phyloP scores from a whole-genome alignment of 1,284 basidiomycete genomes.

The Microbotryomycetes sp. region DNA sequence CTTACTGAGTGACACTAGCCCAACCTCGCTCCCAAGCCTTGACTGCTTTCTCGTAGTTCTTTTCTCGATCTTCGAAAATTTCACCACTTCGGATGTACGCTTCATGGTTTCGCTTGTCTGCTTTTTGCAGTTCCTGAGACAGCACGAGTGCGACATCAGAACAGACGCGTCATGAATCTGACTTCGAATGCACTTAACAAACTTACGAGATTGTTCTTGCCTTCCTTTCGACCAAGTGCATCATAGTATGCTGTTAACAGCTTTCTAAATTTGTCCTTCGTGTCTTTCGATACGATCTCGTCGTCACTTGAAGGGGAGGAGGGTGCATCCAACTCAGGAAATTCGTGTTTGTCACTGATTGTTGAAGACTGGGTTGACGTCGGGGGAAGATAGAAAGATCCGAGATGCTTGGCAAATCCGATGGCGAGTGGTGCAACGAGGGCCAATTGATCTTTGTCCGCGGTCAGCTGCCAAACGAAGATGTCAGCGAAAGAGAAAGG shows the following conservation, averaged over 20 bases:
- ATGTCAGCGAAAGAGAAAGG: background rate
- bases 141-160: background rate
- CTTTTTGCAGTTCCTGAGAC: conserved; percentile 79
- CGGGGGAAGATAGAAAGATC: conserved; percentile 73
- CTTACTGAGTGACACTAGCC: conserved; percentile 56
- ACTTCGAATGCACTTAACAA: background rate
- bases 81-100: conserved; percentile 98
- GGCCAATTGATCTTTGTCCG: conserved; percentile 36
- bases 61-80: conserved; percentile 97
- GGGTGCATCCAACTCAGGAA: conserved; percentile 47
- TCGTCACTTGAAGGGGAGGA: conserved; percentile 50
- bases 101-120: conserved; percentile 93
- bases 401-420: conserved; percentile 61
- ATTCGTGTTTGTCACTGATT: conserved; percentile 73
- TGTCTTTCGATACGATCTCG: conserved; percentile 72
- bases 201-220: conserved; percentile 82
- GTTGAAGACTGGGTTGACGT: conserved; percentile 75
- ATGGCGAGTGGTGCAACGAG: conserved; percentile 36
- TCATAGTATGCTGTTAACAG: conserved; percentile 93
- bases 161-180: background rate
- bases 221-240: conserved; percentile 79
- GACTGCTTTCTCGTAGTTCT: conserved; percentile 97
- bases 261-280: conserved; percentile 79
- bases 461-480: conserved; percentile 24
- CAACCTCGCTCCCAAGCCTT: conserved; percentile 87